phyloP scores from a whole-genome alignment of 257 asterid species.

The Nemophila menziesii region DNA sequence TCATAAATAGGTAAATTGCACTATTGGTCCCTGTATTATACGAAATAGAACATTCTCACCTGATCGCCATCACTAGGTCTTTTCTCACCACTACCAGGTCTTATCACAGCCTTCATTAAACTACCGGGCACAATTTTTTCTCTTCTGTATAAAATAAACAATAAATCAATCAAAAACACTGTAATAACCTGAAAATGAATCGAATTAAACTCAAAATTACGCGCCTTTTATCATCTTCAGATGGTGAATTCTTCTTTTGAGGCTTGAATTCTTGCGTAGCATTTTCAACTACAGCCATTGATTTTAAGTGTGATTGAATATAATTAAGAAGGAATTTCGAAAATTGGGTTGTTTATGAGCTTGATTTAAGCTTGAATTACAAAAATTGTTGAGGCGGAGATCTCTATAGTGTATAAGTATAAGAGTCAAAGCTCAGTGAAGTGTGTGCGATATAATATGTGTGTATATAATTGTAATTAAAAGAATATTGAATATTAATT shows the following conservation, averaged over 20 bases:
- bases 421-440: background rate
- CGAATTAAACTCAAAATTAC: background rate
- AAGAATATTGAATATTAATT: conserved; percentile 1
- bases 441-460: background rate
- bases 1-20: too few species aligned
- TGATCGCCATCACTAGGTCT: conserved; percentile 80
- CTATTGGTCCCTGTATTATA: background rate
- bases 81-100: conserved; percentile 78
- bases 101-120: conserved; percentile 87
- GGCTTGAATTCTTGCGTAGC: conserved; percentile 31
- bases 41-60: conserved; percentile 24
- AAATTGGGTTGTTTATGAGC: background rate
- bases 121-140: conserved; percentile 82
- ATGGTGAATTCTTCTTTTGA: conserved; percentile 44
- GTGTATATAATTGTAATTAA: background rate
- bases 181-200: background rate
- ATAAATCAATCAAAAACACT: background rate
- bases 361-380: background rate
- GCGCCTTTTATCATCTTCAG: conserved; percentile 79
- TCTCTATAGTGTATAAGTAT: background rate
- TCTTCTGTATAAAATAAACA: conserved; percentile 35
- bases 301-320: background rate
- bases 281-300: conserved; percentile 56
- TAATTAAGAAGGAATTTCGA: too few species aligned
- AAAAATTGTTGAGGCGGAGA: background rate